Evolutionary conservation across 805 yeast genomes (phyloP), one percentile per base, ranked within the genome.

Genomic region (Kodamaea hsintzibuensis): DNA sequence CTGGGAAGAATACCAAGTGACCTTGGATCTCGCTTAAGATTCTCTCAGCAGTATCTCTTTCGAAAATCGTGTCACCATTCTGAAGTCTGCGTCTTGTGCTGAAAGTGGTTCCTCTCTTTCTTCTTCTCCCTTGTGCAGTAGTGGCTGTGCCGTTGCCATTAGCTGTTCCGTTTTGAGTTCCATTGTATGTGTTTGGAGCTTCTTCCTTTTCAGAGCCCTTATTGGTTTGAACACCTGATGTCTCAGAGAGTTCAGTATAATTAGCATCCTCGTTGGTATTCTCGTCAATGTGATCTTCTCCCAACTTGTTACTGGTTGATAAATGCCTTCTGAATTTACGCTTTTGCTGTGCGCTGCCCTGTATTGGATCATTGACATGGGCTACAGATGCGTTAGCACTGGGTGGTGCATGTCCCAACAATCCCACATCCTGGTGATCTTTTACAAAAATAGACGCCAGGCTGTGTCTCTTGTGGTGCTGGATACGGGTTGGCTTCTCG

Each of bases 1-100:
- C 79, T 0, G 99, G 98, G 76, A 92, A 93, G n/a, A 87, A 67
- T 6, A 95, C 98, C 60, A 95, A 71, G 65, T 95, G 88, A 1
- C 99, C 99, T 50, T 85, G 88, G 16, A 93, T 76, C 54, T 89
- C 85, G 48, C 77, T 74, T 57, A 95, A 73, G 37, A 91, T 74
- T 55, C 85, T 76, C 59, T 86, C 91, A 0, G 97, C 96, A 0
- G 95, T 83, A 44, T 82, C 85, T 52, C 88, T 80, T 56, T 88
- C 96, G 59, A 80, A 83, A 1, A 88, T 81, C 47, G 81, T 75
- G 50, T 82, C 81, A 16, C 77, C 76, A 5, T 68, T 67, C 42
- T 70, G 60, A 16, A 64, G 63, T 54, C 66, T 72, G 49, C 73
- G 69, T 55, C 77, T 62, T 2, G 71, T 64, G 19, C 44, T 33